Percentiles rank a stretch among this genome's conserved stretches.
These are phyloP conservation scores for Udeniomyces megalosporus DNA, from an alignment of 768 basidiomycete species.

Conservation along the genomic window DNA sequence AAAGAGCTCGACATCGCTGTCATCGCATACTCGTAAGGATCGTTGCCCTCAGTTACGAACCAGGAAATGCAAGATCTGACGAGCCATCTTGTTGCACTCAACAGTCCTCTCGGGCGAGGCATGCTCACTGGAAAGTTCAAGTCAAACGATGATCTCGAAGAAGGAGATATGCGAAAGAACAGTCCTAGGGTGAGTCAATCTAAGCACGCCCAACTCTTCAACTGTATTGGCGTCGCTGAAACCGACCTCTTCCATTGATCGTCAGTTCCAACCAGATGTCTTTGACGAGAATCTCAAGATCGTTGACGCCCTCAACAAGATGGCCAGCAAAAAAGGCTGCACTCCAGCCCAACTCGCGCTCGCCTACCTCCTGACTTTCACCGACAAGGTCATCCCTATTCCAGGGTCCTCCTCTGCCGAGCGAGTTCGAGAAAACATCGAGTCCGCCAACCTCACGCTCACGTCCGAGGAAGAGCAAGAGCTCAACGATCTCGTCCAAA, in stretches of 20 bases:
- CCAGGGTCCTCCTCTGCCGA: neutral
- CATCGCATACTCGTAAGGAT: neutral
- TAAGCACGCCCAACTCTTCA: no score
- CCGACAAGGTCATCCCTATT: neutral
- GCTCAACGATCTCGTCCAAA: no score
- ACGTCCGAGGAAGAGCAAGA: no score
- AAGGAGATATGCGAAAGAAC: neutral
- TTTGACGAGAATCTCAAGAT: neutral
- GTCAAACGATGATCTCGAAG: neutral
- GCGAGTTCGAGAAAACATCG: neutral
- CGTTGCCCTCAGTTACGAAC: no score
- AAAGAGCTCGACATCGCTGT: neutral
- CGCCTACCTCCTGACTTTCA: neutral
- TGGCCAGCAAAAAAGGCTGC: neutral
- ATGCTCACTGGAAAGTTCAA: neutral
- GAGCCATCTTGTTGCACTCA: no score
- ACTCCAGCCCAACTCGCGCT: neutral
- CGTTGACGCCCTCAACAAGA: neutral
- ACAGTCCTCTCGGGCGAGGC: neutral
- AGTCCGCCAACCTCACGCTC: no score
- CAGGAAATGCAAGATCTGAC: no score
- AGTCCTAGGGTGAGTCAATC: neutral
- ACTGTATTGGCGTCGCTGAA: no score
- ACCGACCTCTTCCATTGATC: no score
- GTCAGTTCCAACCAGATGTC: no score